phyloP scores from a whole-genome alignment of 2,329 filamentous ascomycete genomes.

The Botrytis tulipae region DNA sequence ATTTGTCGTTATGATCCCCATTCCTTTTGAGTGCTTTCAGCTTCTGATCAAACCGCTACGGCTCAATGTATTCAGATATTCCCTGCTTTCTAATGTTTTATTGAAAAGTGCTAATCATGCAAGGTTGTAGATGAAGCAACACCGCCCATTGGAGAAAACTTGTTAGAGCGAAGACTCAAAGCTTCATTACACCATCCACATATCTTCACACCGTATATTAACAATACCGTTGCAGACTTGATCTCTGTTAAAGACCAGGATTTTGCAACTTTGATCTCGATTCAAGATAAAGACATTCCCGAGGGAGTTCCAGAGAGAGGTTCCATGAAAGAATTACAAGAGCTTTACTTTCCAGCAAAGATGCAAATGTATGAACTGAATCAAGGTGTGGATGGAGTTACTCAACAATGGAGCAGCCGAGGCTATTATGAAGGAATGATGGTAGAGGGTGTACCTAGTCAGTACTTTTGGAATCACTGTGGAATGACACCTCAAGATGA shows the following conservation, averaged over 20 bases:
- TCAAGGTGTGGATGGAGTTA: background rate
- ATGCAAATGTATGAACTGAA: slow-evolving; percentile 16
- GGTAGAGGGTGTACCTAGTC: background rate
- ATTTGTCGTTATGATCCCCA: background rate
- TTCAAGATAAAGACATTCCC: background rate
- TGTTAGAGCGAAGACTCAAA: slow-evolving; percentile 14
- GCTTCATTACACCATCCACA: slow-evolving; percentile 17
- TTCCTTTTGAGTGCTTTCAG: background rate
- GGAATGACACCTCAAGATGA: slow-evolving; percentile 19
- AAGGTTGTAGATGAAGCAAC: background rate
- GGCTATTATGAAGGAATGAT: slow-evolving; percentile 8
- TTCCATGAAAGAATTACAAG: background rate
- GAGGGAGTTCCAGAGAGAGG: background rate
- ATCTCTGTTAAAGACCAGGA: background rate
- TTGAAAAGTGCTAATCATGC: background rate
- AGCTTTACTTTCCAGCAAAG: slow-evolving; percentile 15
- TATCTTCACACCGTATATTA: slow-evolving; percentile 20
- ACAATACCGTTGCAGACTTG: slow-evolving; percentile 9
- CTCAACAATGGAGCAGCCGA: slow-evolving; percentile 11
- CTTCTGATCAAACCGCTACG: background rate
- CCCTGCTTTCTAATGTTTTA: background rate
- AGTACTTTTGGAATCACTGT: slow-evolving; percentile 10
- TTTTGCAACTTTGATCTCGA: background rate
- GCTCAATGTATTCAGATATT: background rate
- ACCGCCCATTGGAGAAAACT: background rate